Percentiles rank a stretch among this genome's conserved stretches.
phyloP scores from a whole-genome alignment of 306 rosid species.

The Pyrus betulifolia region DNA sequence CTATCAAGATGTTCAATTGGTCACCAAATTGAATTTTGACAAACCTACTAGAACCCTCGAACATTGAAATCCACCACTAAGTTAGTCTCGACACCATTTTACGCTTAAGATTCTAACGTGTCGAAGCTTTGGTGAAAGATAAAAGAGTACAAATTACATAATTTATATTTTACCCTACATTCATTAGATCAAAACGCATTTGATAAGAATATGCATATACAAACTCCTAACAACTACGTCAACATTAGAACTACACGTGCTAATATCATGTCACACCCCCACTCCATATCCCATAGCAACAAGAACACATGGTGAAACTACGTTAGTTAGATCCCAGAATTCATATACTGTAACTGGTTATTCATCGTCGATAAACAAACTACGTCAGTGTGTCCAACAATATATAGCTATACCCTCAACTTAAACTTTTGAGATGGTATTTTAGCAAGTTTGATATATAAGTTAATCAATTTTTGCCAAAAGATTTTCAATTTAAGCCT shows the following conservation, averaged over 20 bases:
- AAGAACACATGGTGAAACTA: background rate
- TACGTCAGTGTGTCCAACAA: constrained; percentile 20
- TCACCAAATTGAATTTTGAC: too few species aligned
- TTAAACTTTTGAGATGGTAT: too few species aligned
- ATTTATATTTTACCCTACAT: background rate
- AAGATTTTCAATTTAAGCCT: too few species aligned
- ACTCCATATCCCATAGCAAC: background rate
- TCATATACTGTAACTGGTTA: constrained; percentile 15
- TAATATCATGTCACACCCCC: background rate
- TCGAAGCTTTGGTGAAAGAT: background rate
- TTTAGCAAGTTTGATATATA: too few species aligned
- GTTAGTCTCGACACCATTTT: background rate
- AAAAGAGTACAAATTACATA: background rate
- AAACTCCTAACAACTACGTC: background rate
- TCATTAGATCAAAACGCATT: background rate
- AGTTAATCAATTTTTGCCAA: too few species aligned
- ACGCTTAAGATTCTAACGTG: background rate
- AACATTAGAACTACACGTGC: background rate
- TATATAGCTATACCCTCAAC: background rate
- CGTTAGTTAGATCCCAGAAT: too few species aligned
- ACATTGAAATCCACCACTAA: too few species aligned
- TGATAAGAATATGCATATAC: background rate
- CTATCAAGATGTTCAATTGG: too few species aligned
- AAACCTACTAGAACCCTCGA: too few species aligned
- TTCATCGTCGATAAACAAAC: constrained; percentile 85